Percentiles rank a stretch among this genome's conserved stretches.
These are phyloP conservation scores for Lagerstroemia speciosa DNA, from an alignment of 345 rosid species.

Conservation along the genomic window DNA sequence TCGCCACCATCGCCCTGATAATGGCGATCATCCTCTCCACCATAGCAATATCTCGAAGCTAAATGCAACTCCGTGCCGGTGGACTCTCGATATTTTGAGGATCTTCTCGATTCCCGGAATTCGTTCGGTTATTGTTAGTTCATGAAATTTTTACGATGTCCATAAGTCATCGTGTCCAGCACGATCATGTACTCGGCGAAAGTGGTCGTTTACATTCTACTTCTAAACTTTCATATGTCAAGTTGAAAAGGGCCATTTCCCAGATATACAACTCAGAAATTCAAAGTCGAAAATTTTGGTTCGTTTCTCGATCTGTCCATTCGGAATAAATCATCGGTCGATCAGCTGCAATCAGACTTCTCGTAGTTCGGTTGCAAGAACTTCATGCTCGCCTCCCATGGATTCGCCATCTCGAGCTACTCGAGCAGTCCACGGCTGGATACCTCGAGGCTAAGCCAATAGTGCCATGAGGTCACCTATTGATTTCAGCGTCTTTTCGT, in stretches of 20 bases:
- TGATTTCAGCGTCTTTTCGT: conserved; percentile 74
- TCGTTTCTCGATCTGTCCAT: no score
- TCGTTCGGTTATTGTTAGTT: neutral
- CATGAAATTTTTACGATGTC: neutral
- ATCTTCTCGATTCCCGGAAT: neutral
- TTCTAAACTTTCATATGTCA: neutral
- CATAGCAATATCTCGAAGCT: conserved; percentile 30
- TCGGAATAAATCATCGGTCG: no score
- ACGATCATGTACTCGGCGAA: neutral
- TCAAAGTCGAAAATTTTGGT: no score
- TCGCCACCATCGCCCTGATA: conserved; percentile 28
- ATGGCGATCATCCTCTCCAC: conserved; percentile 37
- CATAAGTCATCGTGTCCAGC: neutral
- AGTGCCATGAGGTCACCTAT: conserved; percentile 55
- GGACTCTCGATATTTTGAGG: no score
- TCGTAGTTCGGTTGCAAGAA: no score
- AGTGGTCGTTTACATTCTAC: neutral
- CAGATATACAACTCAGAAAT: neutral
- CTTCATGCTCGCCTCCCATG: no score
- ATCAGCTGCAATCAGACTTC: no score
- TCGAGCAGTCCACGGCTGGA: neutral
- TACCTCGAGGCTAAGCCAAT: conserved; percentile 1
- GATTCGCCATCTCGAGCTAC: no score
- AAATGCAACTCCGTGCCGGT: no score
- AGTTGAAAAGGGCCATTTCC: neutral